A percentile compares a stretch with the other conserved stretches of the same genome.
phyloP scores from a whole-genome alignment of 2,329 filamentous ascomycete species.

The Fusarium cicatricum region DNA sequence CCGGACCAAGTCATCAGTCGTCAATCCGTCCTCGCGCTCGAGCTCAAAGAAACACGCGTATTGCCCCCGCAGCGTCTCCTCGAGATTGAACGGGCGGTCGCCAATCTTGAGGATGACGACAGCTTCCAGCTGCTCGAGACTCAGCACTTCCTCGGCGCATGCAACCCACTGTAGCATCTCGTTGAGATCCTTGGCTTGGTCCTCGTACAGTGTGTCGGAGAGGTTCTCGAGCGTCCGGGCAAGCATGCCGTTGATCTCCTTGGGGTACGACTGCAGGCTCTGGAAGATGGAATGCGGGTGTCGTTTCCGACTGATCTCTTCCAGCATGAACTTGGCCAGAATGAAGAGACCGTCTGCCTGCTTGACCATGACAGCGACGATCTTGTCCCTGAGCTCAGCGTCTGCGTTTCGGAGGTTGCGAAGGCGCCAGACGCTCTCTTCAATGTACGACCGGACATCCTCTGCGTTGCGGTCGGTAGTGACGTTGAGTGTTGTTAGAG shows the following conservation, averaged over 20 bases:
- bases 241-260: constrained; percentile 54
- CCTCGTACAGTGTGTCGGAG: constrained; percentile 48
- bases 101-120: constrained; percentile 54
- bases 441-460: constrained; percentile 55
- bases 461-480: constrained; percentile 52
- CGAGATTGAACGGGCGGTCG: constrained; percentile 51
- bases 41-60: constrained; percentile 58
- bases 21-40: constrained; percentile 54
- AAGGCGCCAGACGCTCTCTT: constrained; percentile 50
- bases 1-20: constrained; percentile 52
- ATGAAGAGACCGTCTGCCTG: constrained; percentile 59
- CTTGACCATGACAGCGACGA: constrained; percentile 51
- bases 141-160: constrained; percentile 54
- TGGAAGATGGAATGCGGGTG: constrained; percentile 56
- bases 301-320: constrained; percentile 55
- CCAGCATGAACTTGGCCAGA: constrained; percentile 59
- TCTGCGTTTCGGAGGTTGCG: constrained; percentile 48
- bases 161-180: constrained; percentile 57
- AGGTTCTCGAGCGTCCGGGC: constrained; percentile 53
- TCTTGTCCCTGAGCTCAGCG: constrained; percentile 47
- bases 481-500: constrained; percentile 52
- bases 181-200: constrained; percentile 54
- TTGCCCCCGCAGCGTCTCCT: constrained; percentile 54
- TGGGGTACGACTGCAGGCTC: constrained; percentile 55
- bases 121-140: constrained; percentile 54